Evolutionary conservation across 2,329 filamentous ascomycete species (phyloP).

Genomic region (Knufia petricola): DNA sequence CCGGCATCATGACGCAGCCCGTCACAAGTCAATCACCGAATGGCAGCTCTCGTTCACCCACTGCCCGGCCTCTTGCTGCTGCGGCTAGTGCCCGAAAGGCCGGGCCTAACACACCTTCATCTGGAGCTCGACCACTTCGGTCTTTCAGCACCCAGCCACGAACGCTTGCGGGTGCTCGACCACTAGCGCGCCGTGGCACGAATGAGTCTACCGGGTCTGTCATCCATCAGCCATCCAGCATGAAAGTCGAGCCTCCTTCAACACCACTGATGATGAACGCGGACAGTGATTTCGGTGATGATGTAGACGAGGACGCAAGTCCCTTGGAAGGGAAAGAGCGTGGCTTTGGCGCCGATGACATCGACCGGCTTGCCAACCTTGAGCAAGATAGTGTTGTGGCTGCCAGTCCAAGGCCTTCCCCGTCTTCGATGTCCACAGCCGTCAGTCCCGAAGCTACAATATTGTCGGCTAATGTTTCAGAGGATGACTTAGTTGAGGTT

Average conservation of each 20-base stretch:
- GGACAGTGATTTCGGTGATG: conserved; percentile 49
- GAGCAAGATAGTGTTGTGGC: neutral
- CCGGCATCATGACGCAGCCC: conserved; percentile 83
- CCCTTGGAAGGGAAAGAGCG: conserved; percentile 13
- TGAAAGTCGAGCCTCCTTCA: conserved; percentile 19
- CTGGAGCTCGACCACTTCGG: conserved; percentile 23
- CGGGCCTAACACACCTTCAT: conserved; percentile 25
- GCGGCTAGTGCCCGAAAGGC: conserved; percentile 13
- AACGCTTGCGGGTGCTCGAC: conserved; percentile 12
- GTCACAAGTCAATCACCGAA: conserved; percentile 57
- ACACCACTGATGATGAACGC: conserved; percentile 30
- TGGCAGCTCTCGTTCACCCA: conserved; percentile 26
- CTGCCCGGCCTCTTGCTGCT: conserved; percentile 22
- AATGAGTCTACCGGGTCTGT: conserved; percentile 9
- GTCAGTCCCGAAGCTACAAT: neutral
- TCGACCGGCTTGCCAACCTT: neutral
- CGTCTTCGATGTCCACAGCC: neutral
- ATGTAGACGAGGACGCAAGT: conserved; percentile 26
- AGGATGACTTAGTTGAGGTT: conserved; percentile 1
- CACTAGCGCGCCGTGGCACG: conserved; percentile 6
- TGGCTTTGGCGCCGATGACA: neutral
- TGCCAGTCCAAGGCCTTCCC: neutral
- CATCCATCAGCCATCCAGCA: conserved; percentile 27
- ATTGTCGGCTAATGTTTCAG: neutral
- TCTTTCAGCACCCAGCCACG: conserved; percentile 17